Evolutionary conservation across 1,284 basidiomycete genomes (phyloP).

Genomic region (Singerocomus inundabilis): DNA sequence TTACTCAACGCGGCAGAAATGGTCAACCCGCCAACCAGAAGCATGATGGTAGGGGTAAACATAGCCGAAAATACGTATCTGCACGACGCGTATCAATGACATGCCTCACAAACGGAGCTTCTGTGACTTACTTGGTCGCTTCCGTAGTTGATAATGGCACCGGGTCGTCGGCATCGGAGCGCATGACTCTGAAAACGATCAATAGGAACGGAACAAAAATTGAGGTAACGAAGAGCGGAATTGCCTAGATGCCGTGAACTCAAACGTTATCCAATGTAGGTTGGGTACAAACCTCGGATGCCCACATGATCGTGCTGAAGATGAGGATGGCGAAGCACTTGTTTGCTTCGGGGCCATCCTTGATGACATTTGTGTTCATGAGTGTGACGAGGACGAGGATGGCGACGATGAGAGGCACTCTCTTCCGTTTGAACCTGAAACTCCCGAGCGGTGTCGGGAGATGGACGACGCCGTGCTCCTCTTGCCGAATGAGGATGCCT

Average conservation of each 20-base stretch:
- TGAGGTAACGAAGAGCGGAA: slow-evolving; percentile 96
- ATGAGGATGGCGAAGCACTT: slow-evolving; percentile 89
- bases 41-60: slow-evolving; percentile 95
- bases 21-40: slow-evolving; percentile 96
- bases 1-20: slow-evolving; percentile 96
- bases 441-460: slow-evolving; percentile 62
- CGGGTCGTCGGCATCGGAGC: slow-evolving; percentile 49
- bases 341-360: slow-evolving; percentile 74
- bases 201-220: slow-evolving; percentile 86
- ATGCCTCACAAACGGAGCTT: background rate
- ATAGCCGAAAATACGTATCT: slow-evolving; percentile 77
- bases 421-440: slow-evolving; percentile 64
- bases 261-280: background rate
- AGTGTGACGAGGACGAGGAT: slow-evolving; percentile 57
- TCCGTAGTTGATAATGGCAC: slow-evolving; percentile 61
- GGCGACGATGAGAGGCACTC: slow-evolving; percentile 59
- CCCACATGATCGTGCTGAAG: slow-evolving; percentile 95
- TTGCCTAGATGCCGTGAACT: slow-evolving; percentile 60
- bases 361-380: slow-evolving; percentile 58
- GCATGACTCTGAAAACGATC: slow-evolving; percentile 85
- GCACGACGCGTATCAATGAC: slow-evolving; percentile 4
- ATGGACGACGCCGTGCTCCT: slow-evolving; percentile 50
- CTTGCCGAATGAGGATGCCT: slow-evolving; percentile 51
- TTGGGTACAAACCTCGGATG: slow-evolving; percentile 73
- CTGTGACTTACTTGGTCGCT: slow-evolving; percentile 73